Evolutionary conservation across 345 rosid genomes (phyloP).

Genomic region (Hibiscus syriacus): DNA sequence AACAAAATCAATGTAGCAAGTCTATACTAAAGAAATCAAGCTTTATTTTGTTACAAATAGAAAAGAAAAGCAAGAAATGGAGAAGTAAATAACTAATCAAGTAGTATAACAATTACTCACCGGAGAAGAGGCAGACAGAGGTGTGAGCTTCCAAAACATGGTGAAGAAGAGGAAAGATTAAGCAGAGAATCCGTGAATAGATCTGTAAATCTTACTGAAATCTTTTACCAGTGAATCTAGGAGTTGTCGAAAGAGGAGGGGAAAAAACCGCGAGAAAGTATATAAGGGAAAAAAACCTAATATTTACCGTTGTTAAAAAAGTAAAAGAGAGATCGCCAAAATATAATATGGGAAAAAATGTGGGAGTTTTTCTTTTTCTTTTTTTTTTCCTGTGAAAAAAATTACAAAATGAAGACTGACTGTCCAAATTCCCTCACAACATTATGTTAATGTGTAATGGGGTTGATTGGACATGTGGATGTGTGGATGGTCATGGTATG

Average conservation of each 20-base stretch:
- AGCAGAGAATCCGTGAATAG: conserved; percentile 30
- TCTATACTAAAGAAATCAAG: background rate
- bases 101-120: conserved; percentile 36
- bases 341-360: too few relatives aligned
- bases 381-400: too few relatives aligned
- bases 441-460: too few relatives aligned
- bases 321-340: background rate
- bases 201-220: conserved; percentile 52
- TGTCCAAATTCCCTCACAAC: too few relatives aligned
- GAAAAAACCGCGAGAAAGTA: conserved; percentile 29
- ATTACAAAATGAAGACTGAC: too few relatives aligned
- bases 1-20: background rate
- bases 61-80: background rate
- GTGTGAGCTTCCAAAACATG: conserved; percentile 97
- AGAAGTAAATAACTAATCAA: background rate
- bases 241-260: conserved; percentile 15
- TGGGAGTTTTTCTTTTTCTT: too few relatives aligned
- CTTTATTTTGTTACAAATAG: background rate
- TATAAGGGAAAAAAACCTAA: conserved; percentile 7
- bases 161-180: conserved; percentile 12
- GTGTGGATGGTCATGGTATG: too few relatives aligned
- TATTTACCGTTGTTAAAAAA: background rate
- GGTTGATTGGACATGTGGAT: too few relatives aligned
- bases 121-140: conserved; percentile 87
- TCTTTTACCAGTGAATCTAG: conserved; percentile 31